These are phyloP conservation scores for Tuber brumale DNA, from an alignment of 495 filamentous ascomycete genomes.

Conservation along the genomic window DNA sequence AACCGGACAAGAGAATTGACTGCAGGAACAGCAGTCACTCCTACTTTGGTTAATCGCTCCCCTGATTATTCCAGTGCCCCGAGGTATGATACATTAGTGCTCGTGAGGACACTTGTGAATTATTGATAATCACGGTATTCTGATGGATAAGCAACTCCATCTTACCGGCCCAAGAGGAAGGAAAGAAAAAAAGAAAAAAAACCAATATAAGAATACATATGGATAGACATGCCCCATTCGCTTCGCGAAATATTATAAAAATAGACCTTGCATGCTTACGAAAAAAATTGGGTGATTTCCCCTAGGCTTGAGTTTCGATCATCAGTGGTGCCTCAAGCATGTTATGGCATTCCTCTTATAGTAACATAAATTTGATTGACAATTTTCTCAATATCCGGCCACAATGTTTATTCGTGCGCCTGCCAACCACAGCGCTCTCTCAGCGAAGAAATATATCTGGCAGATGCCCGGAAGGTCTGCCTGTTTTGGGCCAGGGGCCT, in stretches of 20 bases:
- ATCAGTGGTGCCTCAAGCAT: not conserved
- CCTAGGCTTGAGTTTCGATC: not conserved
- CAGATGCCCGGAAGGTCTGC: not conserved
- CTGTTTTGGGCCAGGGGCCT: not conserved
- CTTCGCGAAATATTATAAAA: not conserved
- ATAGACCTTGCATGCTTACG: not conserved
- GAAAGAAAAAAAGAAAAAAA: not conserved
- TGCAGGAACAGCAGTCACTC: not conserved
- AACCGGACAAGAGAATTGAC: not conserved
- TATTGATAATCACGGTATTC: too few relatives aligned
- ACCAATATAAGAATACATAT: not conserved
- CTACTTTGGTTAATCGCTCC: not conserved
- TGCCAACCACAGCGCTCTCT: not conserved
- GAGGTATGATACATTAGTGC: not conserved
- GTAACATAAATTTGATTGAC: not conserved
- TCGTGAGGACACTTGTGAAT: not conserved
- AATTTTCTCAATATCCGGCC: not conserved
- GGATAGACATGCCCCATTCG: not conserved
- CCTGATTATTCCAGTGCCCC: not conserved
- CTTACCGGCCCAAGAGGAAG: not conserved
- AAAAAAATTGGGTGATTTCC: not conserved
- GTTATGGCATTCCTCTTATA: not conserved
- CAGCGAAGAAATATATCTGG: not conserved
- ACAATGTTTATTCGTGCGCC: not conserved
- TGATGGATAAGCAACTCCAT: not conserved